Conservation (phyloP, 1,284 basidiomycete genomes). For the Erythrobasidium hasegawianum region DNA sequence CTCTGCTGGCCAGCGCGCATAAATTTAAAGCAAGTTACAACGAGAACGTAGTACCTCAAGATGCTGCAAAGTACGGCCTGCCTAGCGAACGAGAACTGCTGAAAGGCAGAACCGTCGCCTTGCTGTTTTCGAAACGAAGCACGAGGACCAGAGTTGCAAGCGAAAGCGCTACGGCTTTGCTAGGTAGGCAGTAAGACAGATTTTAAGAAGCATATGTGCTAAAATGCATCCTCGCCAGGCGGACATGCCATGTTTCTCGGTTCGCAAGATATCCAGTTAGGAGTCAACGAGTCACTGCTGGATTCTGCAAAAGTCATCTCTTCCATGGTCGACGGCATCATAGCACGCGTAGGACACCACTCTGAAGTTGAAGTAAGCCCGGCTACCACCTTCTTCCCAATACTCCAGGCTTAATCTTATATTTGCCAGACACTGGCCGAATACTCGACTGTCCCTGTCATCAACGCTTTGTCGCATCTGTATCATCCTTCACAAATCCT, state of each 20-base stretch:
- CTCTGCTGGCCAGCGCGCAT: constrained; percentile 45
- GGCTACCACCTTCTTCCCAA: background rate
- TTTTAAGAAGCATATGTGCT: no score
- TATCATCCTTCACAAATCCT: constrained; percentile 97
- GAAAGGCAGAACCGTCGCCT: constrained; percentile 73
- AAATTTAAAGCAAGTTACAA: constrained; percentile 48
- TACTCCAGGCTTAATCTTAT: no score
- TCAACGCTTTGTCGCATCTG: constrained; percentile 90
- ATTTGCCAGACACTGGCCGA: constrained; percentile 70
- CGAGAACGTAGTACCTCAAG: constrained; percentile 10
- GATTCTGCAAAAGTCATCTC: constrained; percentile 85
- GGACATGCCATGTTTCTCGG: constrained; percentile 93
- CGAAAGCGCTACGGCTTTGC: constrained; percentile 69
- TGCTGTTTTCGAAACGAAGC: constrained; percentile 88
- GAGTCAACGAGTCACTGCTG: constrained; percentile 83
- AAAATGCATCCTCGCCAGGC: constrained; percentile 41
- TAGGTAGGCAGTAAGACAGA: constrained; percentile 55
- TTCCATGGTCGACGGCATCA: constrained; percentile 94
- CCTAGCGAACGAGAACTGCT: constrained; percentile 55
- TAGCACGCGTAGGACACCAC: constrained; percentile 90
- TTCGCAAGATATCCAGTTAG: constrained; percentile 85
- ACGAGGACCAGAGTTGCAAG: constrained; percentile 86
- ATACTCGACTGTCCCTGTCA: constrained; percentile 84
- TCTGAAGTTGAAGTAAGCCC: constrained; percentile 77
- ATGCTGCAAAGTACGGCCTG: constrained; percentile 33